Evolutionary conservation across 306 rosid species (phyloP).

Genomic region (Pyrus betulifolia): DNA sequence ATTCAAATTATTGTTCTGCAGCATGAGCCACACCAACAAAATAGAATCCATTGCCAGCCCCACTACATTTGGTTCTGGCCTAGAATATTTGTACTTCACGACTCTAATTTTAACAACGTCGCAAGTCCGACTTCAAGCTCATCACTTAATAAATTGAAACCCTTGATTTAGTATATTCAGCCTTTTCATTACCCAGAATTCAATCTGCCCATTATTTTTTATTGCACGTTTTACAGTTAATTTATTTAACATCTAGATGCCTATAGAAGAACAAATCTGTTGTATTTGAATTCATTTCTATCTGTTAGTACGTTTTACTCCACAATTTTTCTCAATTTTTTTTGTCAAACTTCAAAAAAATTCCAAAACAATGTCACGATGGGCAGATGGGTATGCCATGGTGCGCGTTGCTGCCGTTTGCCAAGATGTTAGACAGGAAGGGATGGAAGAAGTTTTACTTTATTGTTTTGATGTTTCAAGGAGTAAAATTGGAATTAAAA

Average conservation of each 20-base stretch:
- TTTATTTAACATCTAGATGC: not conserved
- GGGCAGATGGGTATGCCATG: not conserved
- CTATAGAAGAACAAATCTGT: not conserved
- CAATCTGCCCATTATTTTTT: no score
- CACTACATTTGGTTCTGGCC: no score
- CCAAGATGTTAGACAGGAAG: not conserved
- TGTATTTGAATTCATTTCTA: not conserved
- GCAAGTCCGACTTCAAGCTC: not conserved
- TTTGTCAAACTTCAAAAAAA: no score
- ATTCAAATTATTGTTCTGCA: not conserved
- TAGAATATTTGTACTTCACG: no score
- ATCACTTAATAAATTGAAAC: not conserved
- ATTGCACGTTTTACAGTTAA: not conserved
- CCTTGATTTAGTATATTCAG: no score
- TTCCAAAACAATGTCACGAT: not conserved
- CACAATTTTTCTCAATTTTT: no score
- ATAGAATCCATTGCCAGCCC: no score
- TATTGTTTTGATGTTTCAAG: not conserved
- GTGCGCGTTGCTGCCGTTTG: not conserved
- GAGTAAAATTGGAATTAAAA: not conserved
- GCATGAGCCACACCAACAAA: not conserved
- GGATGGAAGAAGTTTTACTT: not conserved
- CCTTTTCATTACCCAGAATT: not conserved
- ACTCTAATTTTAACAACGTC: not conserved
- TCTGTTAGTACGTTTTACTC: no score